Base-by-base conservation (phyloP, 805 yeast genomes). In the Kuraishia ogatae region DNA sequence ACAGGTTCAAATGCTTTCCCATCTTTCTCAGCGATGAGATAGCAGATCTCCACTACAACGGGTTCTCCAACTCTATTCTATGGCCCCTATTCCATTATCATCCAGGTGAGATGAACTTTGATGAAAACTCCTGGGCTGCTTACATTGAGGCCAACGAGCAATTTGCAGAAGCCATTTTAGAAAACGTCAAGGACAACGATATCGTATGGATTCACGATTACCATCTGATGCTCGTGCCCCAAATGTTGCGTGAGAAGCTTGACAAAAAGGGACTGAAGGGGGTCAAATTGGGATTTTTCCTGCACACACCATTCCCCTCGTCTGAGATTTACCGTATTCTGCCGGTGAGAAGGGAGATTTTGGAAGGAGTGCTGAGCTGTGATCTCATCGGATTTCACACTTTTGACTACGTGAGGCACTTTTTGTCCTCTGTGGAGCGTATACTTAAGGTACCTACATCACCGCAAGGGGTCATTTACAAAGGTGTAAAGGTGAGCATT, bases 71-170 rank as follows among this genome's bases (percentile, higher is more conserved):
- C 71, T 87, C 96, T 17, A 94, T 94, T 59, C 74, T 94, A 60
- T 94, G 99, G 99, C 99, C 99, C 1, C 72, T 96, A 58, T 94
- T 94, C 75, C 99, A 94, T 69, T 94, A 94, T 71, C 99, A 94
- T 67, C 99, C 99, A 0, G 99, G 98, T 58, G 99, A 96, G 70
- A 94, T 96, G 87, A 92, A 89, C 67, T 94, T 94, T 66, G 99
- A 94, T 70, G 99, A 94, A 68, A 83, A 82, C 58, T 97, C 97
- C 1, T 94, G 99, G 99, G 92, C 92, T 54, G 98, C 98, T 1
- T 94, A 94, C 69, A 87, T 90, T 55, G 94, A 90, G 67, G 98
- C 98, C 6, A 94, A 94, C 67, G 73, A 84, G 56, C 74, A 80
- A 57, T 94, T 94, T 73, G 94, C 97, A 13, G 74, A 81, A 46